phyloP scores from a whole-genome alignment of 2,329 filamentous ascomycete species.

The Aspergillus brasiliensis region DNA sequence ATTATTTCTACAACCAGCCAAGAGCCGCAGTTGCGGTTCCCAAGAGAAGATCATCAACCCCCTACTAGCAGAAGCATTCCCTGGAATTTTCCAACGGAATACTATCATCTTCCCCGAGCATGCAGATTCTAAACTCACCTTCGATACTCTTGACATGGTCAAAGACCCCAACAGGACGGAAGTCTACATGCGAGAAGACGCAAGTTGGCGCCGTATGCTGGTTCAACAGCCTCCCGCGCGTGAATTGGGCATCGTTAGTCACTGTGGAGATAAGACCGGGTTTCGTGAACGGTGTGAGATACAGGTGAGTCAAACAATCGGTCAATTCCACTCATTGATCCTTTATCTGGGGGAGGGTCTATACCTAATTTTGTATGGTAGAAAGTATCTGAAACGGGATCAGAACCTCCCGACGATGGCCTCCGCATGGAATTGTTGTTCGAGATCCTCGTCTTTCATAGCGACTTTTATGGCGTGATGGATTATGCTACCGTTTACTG shows the following conservation, averaged over 20 bases:
- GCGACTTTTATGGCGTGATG: not conserved
- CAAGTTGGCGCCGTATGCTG: constrained; percentile 10
- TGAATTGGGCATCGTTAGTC: not conserved
- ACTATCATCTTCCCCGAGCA: not conserved
- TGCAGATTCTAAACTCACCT: not conserved
- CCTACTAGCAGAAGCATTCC: not conserved
- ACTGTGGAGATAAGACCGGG: too few species aligned
- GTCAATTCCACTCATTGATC: too few species aligned
- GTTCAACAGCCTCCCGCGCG: constrained; percentile 1
- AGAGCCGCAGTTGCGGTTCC: not conserved
- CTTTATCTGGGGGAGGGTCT: not conserved
- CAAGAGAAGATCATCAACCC: not conserved
- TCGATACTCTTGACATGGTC: not conserved
- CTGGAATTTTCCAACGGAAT: not conserved
- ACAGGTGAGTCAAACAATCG: not conserved
- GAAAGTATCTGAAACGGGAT: not conserved
- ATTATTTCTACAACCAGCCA: not conserved
- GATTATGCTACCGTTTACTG: not conserved
- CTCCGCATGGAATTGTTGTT: not conserved
- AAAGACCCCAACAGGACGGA: not conserved
- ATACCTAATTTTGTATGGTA: not conserved
- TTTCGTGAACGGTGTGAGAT: not conserved
- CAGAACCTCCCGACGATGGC: not conserved
- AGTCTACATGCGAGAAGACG: not conserved
- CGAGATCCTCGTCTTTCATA: not conserved